Percentiles rank a stretch among this genome's conserved stretches.
phyloP scores from a whole-genome alignment of 2,329 filamentous ascomycete genomes.

The Kalmusia sp. region DNA sequence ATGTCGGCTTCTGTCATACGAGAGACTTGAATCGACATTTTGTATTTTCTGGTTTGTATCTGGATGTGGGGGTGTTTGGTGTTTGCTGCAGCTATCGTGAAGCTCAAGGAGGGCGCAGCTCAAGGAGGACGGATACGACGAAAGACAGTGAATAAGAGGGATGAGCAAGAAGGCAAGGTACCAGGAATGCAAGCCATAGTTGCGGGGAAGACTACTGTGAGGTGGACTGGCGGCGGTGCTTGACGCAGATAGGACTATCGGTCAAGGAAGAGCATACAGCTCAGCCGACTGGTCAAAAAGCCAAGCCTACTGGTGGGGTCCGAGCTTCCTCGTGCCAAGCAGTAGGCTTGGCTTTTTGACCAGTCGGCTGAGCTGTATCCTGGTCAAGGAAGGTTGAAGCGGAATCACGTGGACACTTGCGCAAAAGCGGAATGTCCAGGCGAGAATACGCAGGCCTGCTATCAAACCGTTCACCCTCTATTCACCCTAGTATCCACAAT shows the following conservation, averaged over 20 bases:
- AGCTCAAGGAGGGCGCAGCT: constrained; percentile 7
- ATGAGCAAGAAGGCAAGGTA: background rate
- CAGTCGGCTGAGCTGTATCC: no score
- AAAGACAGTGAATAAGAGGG: background rate
- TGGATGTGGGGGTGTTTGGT: background rate
- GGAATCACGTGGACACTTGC: constrained; percentile 8
- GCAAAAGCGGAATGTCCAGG: constrained; percentile 6
- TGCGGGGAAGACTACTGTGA: constrained; percentile 15
- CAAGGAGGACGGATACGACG: background rate
- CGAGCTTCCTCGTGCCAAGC: no score
- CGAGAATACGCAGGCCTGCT: background rate
- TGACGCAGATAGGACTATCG: constrained; percentile 12
- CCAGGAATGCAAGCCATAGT: constrained; percentile 12
- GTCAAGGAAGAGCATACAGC: no score
- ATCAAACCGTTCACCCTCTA: no score
- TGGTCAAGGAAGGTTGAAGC: constrained; percentile 9
- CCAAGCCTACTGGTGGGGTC: no score
- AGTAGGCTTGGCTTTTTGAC: no score
- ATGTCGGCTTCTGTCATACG: constrained; percentile 67
- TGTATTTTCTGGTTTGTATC: constrained; percentile 17
- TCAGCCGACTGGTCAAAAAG: no score
- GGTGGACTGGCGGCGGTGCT: background rate
- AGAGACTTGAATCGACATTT: constrained; percentile 60
- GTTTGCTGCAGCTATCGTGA: constrained; percentile 4
- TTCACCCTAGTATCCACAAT: no score